Conservation (phyloP, 1,139 yeast genomes). For the Hemisphaericaspora subhashii region DNA sequence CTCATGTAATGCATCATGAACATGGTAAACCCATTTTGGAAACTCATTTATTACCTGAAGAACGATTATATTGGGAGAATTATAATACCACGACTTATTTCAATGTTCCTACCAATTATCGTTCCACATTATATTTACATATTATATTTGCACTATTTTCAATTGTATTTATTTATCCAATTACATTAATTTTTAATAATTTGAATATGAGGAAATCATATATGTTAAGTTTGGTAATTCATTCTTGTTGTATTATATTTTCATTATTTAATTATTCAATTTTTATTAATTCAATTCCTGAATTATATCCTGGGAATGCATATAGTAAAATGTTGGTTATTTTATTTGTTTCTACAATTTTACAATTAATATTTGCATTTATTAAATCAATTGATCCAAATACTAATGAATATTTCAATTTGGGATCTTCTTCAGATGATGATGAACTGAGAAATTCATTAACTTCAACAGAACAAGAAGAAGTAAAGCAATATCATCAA, state of each 20-base stretch:
- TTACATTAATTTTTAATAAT: constrained; percentile 63
- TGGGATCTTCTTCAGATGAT: constrained; percentile 15
- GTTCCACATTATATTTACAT: constrained; percentile 60
- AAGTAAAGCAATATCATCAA: not conserved
- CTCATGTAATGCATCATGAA: constrained; percentile 53
- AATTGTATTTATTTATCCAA: constrained; percentile 65
- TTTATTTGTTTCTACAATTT: constrained; percentile 49
- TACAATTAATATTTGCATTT: constrained; percentile 55
- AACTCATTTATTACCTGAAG: constrained; percentile 68
- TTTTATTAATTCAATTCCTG: constrained; percentile 60
- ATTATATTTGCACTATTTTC: constrained; percentile 45
- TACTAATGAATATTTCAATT: constrained; percentile 17
- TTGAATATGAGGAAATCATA: constrained; percentile 54
- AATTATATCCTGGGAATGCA: constrained; percentile 73
- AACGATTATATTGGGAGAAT: constrained; percentile 71
- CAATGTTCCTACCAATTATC: constrained; percentile 51
- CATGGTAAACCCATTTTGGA: constrained; percentile 81
- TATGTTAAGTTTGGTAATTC: constrained; percentile 54
- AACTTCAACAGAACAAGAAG: not conserved
- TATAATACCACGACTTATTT: constrained; percentile 83
- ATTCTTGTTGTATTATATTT: constrained; percentile 44
- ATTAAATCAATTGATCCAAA: constrained; percentile 11
- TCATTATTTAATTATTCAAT: constrained; percentile 61
- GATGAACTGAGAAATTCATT: constrained; percentile 10
- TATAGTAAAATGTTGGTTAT: constrained; percentile 68